These are phyloP conservation scores for Cryptococcus sp. DNA, from an alignment of 1,284 basidiomycete genomes.

Conservation along the genomic window DNA sequence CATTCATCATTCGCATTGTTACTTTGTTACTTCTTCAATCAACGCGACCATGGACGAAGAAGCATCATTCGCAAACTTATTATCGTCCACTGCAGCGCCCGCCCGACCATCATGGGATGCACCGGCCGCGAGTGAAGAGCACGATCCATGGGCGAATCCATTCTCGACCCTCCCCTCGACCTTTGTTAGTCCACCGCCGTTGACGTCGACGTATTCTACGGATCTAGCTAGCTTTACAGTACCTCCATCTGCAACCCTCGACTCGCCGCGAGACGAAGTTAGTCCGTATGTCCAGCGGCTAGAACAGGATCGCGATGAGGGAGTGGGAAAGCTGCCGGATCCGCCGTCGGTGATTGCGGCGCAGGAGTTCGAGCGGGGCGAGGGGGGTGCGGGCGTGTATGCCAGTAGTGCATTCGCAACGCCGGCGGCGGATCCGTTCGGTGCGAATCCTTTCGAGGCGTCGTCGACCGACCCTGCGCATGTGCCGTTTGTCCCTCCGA, in stretches of 20 bases:
- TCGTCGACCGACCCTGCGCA: conserved; percentile 7
- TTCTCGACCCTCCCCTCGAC: conserved; percentile 37
- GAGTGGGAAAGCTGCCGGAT: conserved; percentile 28
- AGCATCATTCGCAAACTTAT: conserved; percentile 43
- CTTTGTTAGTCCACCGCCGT: conserved; percentile 4
- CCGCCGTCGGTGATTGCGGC: conserved; percentile 48
- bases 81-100: conserved; percentile 39
- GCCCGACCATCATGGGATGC: conserved; percentile 32
- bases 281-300: conserved; percentile 37
- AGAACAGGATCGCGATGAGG: conserved; percentile 19
- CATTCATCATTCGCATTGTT: not conserved
- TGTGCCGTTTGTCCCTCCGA: conserved; percentile 8
- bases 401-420: conserved; percentile 18
- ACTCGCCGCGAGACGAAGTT: conserved; percentile 15
- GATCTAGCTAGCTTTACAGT: not conserved
- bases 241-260: conserved; percentile 2
- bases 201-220: conserved; percentile 5
- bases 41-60: conserved; percentile 46
- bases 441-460: not conserved
- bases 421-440: conserved; percentile 1
- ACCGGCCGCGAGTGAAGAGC: conserved; percentile 7
- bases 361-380: conserved; percentile 29
- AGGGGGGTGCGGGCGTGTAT: conserved; percentile 5
- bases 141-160: conserved; percentile 53
- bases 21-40: not conserved